Conservation (phyloP, 1,284 basidiomycete species). For the Kalmanozyma brasiliensis region DNA sequence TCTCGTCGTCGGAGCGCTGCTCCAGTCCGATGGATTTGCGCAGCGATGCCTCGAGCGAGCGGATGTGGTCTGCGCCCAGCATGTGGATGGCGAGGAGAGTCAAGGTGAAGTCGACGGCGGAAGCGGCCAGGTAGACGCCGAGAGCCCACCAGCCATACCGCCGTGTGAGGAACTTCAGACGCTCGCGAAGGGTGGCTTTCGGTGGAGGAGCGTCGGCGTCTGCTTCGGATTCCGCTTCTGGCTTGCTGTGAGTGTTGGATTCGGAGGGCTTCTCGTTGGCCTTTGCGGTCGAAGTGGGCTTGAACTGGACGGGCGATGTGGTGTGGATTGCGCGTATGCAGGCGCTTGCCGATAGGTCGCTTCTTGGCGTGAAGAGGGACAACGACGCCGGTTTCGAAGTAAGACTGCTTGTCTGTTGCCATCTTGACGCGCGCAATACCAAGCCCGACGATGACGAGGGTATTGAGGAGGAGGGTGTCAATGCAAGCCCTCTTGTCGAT, state of each 20-base stretch:
- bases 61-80: slow-evolving; percentile 88
- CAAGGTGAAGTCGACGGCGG: slow-evolving; percentile 69
- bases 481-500: neutral
- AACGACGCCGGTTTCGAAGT: neutral
- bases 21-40: slow-evolving; percentile 64
- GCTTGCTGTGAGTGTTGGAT: too few species aligned
- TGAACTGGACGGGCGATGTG: neutral
- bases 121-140: slow-evolving; percentile 59
- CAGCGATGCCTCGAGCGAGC: slow-evolving; percentile 74
- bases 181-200: slow-evolving; percentile 45
- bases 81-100: slow-evolving; percentile 86
- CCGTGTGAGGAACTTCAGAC: slow-evolving; percentile 57
- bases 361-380: slow-evolving; percentile 1
- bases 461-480: slow-evolving; percentile 12
- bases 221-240: slow-evolving; percentile 4
- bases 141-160: slow-evolving; percentile 67
- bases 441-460: neutral
- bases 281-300: neutral
- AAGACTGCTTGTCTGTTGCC: neutral
- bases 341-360: neutral
- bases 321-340: neutral
- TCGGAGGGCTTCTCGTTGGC: neutral
- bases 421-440: neutral
- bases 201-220: slow-evolving; percentile 28
- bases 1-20: slow-evolving; percentile 29